These are phyloP conservation scores for Aspergillus oerlinghausenensis DNA, from an alignment of 2,329 filamentous ascomycete species.

Conservation along the genomic window DNA sequence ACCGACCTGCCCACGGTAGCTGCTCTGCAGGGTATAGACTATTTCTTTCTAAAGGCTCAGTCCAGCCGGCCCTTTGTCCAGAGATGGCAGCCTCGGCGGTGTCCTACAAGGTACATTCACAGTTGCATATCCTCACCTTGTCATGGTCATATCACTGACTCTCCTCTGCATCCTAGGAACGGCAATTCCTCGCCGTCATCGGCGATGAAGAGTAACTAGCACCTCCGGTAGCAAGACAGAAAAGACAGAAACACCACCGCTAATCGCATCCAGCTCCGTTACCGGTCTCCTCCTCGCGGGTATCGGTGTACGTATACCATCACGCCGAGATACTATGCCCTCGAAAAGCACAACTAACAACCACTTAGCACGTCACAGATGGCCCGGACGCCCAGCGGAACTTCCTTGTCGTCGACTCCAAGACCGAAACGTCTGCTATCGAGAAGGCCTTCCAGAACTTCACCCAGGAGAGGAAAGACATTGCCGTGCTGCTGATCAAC, in stretches of 20 bases:
- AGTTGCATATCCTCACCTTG: slow-evolving; percentile 3
- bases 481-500: slow-evolving; percentile 94
- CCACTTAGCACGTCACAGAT: slow-evolving; percentile 74
- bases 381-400: slow-evolving; percentile 91
- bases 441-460: slow-evolving; percentile 88
- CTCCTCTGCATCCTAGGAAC: slow-evolving; percentile 53
- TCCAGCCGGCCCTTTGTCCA: not conserved
- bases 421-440: slow-evolving; percentile 84
- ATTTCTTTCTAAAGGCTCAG: not conserved
- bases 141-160: slow-evolving; percentile 29
- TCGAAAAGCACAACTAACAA: not conserved
- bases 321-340: not conserved
- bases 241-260: not conserved
- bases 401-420: slow-evolving; percentile 91
- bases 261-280: slow-evolving; percentile 66
- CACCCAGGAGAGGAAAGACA: slow-evolving; percentile 87
- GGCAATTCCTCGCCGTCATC: slow-evolving; percentile 95
- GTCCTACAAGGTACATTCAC: slow-evolving; percentile 47
- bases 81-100: slow-evolving; percentile 58
- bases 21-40: not conserved
- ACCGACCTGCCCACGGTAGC: too few species aligned
- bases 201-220: slow-evolving; percentile 71
- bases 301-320: slow-evolving; percentile 66
- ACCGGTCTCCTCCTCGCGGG: slow-evolving; percentile 93
- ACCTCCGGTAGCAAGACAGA: not conserved